Conservation (phyloP, 768 basidiomycete genomes). For the Amanita inopinata region DNA sequence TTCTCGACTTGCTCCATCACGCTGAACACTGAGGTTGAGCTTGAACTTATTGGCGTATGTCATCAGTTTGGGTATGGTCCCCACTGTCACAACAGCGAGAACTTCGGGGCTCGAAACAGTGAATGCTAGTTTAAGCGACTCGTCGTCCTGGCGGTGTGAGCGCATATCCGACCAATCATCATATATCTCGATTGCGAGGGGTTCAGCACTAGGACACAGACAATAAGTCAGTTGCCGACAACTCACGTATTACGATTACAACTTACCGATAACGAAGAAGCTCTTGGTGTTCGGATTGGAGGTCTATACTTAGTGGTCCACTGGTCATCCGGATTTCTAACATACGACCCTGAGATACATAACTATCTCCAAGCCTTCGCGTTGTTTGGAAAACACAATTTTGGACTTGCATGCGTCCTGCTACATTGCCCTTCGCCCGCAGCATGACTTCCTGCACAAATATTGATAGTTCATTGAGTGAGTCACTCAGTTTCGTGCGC, state of each 20-base stretch:
- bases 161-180: slow-evolving; percentile 72
- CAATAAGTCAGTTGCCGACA: neutral
- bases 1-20: slow-evolving; percentile 68
- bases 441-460: slow-evolving; percentile 56
- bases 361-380: slow-evolving; percentile 39
- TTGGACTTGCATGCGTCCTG: slow-evolving; percentile 57
- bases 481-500: slow-evolving; percentile 56
- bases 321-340: slow-evolving; percentile 69
- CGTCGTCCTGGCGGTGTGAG: slow-evolving; percentile 26
- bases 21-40: slow-evolving; percentile 61
- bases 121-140: slow-evolving; percentile 60
- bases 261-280: slow-evolving; percentile 68
- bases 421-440: slow-evolving; percentile 61
- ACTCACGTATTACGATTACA: neutral
- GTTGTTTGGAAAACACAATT: slow-evolving; percentile 70
- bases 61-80: slow-evolving; percentile 70
- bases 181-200: slow-evolving; percentile 59
- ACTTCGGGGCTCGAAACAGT: slow-evolving; percentile 63
- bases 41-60: slow-evolving; percentile 68
- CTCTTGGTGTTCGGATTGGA: slow-evolving; percentile 72
- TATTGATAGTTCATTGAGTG: slow-evolving; percentile 52
- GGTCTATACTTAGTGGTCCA: slow-evolving; percentile 51
- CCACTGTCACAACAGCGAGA: slow-evolving; percentile 55
- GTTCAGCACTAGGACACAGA: slow-evolving; percentile 51
- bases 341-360: slow-evolving; percentile 37